These are phyloP conservation scores for Cystofilobasidium macerans DNA, from an alignment of 768 basidiomycete genomes.

Conservation along the genomic window DNA sequence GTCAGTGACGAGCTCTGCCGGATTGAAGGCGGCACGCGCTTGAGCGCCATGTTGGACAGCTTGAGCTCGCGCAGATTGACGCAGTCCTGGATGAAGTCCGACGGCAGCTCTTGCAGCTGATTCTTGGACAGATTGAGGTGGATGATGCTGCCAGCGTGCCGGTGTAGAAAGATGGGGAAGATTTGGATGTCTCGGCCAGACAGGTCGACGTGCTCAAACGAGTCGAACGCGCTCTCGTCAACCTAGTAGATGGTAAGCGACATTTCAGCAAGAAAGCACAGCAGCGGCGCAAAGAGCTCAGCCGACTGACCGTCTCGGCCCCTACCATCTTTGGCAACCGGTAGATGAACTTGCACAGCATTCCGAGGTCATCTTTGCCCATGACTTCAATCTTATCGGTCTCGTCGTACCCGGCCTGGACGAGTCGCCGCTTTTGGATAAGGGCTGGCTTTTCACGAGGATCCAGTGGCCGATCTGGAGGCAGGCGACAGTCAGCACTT, in stretches of 20 bases:
- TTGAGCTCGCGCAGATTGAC: slow-evolving; percentile 70
- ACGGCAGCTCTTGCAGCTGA: slow-evolving; percentile 88
- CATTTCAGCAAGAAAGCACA: background rate
- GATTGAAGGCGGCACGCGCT: slow-evolving; percentile 76
- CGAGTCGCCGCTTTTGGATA: slow-evolving; percentile 68
- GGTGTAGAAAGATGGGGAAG: slow-evolving; percentile 76
- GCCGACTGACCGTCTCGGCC: slow-evolving; percentile 37
- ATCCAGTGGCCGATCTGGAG: slow-evolving; percentile 67
- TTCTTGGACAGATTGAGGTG: slow-evolving; percentile 82
- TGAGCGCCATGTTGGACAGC: slow-evolving; percentile 84
- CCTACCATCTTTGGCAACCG: slow-evolving; percentile 45
- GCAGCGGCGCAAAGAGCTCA: slow-evolving; percentile 41
- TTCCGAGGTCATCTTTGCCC: slow-evolving; percentile 65
- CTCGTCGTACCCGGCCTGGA: slow-evolving; percentile 73
- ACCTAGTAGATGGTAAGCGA: slow-evolving; percentile 43
- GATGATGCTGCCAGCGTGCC: slow-evolving; percentile 69
- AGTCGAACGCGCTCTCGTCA: slow-evolving; percentile 60
- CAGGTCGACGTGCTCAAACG: slow-evolving; percentile 69
- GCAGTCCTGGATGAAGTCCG: slow-evolving; percentile 89
- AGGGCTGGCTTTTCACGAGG: slow-evolving; percentile 71
- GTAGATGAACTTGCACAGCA: slow-evolving; percentile 81
- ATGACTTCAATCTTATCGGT: slow-evolving; percentile 68
- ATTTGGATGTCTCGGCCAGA: slow-evolving; percentile 68
- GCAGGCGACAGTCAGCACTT: background rate
- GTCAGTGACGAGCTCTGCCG: slow-evolving; percentile 61